A percentile compares a stretch with the other conserved stretches of the same genome.
These are phyloP conservation scores for Crassisporium funariophilum DNA, from an alignment of 768 basidiomycete species.

Conservation along the genomic window DNA sequence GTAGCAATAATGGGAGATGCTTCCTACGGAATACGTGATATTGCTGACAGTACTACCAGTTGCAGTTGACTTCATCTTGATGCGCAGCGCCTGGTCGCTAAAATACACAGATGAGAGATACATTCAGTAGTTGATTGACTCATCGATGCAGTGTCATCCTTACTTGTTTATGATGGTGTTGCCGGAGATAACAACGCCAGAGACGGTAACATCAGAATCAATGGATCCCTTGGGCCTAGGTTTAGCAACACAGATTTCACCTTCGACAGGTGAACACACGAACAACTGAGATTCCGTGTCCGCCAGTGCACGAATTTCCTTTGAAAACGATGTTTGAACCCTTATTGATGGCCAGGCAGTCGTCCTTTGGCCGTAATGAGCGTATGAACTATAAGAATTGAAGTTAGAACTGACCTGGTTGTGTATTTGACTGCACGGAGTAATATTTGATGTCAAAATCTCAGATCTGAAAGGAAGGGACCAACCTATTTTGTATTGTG, in stretches of 20 bases:
- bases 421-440: constrained; percentile 16
- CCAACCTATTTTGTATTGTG: constrained; percentile 44
- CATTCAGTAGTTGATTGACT: constrained; percentile 33
- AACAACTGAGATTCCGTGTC: constrained; percentile 67
- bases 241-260: neutral
- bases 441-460: neutral
- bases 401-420: constrained; percentile 39
- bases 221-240: constrained; percentile 52
- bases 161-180: too few species aligned
- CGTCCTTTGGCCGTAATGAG: too few species aligned
- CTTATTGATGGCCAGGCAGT: constrained; percentile 59
- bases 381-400: too few species aligned
- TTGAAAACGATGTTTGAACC: constrained; percentile 48
- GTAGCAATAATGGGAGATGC: too few species aligned
- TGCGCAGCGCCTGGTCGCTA: constrained; percentile 59
- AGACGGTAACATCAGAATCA: constrained; percentile 45
- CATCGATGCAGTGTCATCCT: too few species aligned
- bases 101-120: neutral
- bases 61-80: constrained; percentile 55
- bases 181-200: constrained; percentile 45
- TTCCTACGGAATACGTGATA: constrained; percentile 51
- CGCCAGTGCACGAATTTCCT: constrained; percentile 55
- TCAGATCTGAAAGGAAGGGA: too few species aligned
- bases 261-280: too few species aligned
- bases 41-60: constrained; percentile 49